These are phyloP conservation scores for Bruguiera hainesii DNA, from an alignment of 441 rosid genomes.

Conservation along the genomic window DNA sequence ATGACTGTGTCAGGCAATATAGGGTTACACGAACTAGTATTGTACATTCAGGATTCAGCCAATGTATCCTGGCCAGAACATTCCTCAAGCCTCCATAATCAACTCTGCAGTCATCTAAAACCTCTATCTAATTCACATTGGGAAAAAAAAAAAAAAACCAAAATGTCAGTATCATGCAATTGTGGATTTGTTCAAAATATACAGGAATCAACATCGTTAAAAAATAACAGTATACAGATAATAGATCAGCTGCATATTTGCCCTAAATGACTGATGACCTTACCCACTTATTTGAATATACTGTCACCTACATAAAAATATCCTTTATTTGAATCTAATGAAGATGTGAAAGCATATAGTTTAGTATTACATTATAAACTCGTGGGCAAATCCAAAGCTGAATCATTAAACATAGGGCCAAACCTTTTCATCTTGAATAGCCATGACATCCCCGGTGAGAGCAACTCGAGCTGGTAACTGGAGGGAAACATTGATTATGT, in stretches of 20 bases:
- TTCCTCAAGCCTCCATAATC: neutral
- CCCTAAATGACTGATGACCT: too few species aligned
- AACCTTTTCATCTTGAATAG: constrained; percentile 72
- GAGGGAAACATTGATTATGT: constrained; percentile 23
- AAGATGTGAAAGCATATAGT: neutral
- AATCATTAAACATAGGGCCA: constrained; percentile 11
- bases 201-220: too few species aligned
- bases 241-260: too few species aligned
- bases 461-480: constrained; percentile 82
- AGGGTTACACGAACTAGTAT: neutral
- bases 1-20: neutral
- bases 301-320: too few species aligned
- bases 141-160: neutral
- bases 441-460: constrained; percentile 64
- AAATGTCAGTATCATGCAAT: neutral
- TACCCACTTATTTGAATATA: too few species aligned
- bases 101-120: neutral
- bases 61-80: neutral
- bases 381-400: neutral
- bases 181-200: neutral
- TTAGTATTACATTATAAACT: neutral
- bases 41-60: constrained; percentile 1
- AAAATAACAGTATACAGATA: too few species aligned
- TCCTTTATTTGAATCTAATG: neutral
- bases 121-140: neutral